Percentiles rank a stretch among this genome's conserved stretches.
These are phyloP conservation scores for Plasmopara viticola DNA, from an alignment of 352 stramenopile species.

Conservation along the genomic window DNA sequence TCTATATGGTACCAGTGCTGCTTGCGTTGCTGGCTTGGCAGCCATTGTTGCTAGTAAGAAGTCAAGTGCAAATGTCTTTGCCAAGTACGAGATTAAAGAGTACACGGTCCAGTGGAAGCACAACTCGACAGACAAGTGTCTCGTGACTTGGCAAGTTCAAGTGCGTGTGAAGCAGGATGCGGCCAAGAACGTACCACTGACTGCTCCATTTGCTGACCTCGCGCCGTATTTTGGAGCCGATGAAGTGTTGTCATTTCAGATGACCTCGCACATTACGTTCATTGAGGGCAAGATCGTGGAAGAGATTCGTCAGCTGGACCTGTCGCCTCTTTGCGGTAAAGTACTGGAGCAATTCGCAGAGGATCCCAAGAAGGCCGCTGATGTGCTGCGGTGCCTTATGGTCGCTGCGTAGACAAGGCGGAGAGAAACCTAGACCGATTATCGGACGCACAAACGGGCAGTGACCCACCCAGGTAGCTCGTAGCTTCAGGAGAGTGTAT, in stretches of 20 bases:
- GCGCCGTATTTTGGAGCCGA: slow-evolving; percentile 34
- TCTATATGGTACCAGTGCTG: slow-evolving; percentile 47
- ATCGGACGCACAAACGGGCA: slow-evolving; percentile 22
- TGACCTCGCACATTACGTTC: slow-evolving; percentile 77
- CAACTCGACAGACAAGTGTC: slow-evolving; percentile 58
- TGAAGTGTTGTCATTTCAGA: slow-evolving; percentile 62
- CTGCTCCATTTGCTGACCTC: slow-evolving; percentile 58
- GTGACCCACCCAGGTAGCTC: slow-evolving; percentile 19
- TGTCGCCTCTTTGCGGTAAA: slow-evolving; percentile 50
- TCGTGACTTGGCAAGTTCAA: slow-evolving; percentile 72
- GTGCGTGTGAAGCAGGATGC: slow-evolving; percentile 44
- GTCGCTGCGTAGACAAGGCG: slow-evolving; percentile 14
- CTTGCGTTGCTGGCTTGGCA: slow-evolving; percentile 41
- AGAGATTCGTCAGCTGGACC: slow-evolving; percentile 71
- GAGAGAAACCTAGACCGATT: slow-evolving; percentile 17
- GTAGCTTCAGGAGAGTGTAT: slow-evolving; percentile 19
- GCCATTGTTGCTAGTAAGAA: slow-evolving; percentile 63
- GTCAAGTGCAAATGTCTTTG: slow-evolving; percentile 53
- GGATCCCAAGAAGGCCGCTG: slow-evolving; percentile 46
- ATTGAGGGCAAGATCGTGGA: slow-evolving; percentile 70
- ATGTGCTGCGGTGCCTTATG: slow-evolving; percentile 51
- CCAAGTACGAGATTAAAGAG: slow-evolving; percentile 78
- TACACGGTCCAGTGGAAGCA: slow-evolving; percentile 76
- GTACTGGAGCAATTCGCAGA: slow-evolving; percentile 44
- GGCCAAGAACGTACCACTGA: slow-evolving; percentile 48